These are phyloP conservation scores for Russula virescens DNA, from an alignment of 768 basidiomycete species.

Conservation along the genomic window DNA sequence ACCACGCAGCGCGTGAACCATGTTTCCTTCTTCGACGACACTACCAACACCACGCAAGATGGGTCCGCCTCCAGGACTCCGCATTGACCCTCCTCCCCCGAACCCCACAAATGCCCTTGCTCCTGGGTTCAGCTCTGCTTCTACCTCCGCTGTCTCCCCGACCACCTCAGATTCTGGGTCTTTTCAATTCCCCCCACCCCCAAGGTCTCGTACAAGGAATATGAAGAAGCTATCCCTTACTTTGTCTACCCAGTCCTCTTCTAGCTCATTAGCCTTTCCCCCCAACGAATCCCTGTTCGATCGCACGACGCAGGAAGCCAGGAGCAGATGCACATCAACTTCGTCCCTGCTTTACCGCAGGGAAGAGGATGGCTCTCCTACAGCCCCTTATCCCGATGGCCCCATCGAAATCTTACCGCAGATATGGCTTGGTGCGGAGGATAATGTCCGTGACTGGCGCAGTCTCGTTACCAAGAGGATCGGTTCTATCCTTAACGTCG, in stretches of 20 bases:
- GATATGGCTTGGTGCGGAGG: slow-evolving; percentile 88
- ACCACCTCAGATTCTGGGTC: slow-evolving; percentile 49
- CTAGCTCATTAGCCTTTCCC: slow-evolving; percentile 42
- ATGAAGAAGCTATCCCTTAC: slow-evolving; percentile 73
- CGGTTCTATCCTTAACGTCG: slow-evolving; percentile 81
- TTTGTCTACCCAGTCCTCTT: slow-evolving; percentile 56
- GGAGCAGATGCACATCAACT: slow-evolving; percentile 62
- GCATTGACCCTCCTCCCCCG: slow-evolving; percentile 50
- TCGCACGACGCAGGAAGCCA: slow-evolving; percentile 28
- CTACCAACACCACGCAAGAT: slow-evolving; percentile 41
- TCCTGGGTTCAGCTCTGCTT: slow-evolving; percentile 37
- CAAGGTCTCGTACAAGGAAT: slow-evolving; percentile 49
- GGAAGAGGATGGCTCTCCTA: slow-evolving; percentile 50
- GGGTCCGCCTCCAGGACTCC: slow-evolving; percentile 51
- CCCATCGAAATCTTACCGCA: slow-evolving; percentile 81
- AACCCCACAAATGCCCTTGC: slow-evolving; percentile 46
- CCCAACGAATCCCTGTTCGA: slow-evolving; percentile 32
- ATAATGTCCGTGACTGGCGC: slow-evolving; percentile 81
- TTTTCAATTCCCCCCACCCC: slow-evolving; percentile 38
- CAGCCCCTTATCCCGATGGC: slow-evolving; percentile 71
- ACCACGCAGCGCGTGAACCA: slow-evolving; percentile 32
- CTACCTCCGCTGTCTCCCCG: slow-evolving; percentile 48
- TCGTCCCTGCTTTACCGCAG: slow-evolving; percentile 57
- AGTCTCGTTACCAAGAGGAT: slow-evolving; percentile 67
- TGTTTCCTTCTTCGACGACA: slow-evolving; percentile 27